phyloP scores from a whole-genome alignment of 1,284 basidiomycete species.

The Malassezia yamatoensis region DNA sequence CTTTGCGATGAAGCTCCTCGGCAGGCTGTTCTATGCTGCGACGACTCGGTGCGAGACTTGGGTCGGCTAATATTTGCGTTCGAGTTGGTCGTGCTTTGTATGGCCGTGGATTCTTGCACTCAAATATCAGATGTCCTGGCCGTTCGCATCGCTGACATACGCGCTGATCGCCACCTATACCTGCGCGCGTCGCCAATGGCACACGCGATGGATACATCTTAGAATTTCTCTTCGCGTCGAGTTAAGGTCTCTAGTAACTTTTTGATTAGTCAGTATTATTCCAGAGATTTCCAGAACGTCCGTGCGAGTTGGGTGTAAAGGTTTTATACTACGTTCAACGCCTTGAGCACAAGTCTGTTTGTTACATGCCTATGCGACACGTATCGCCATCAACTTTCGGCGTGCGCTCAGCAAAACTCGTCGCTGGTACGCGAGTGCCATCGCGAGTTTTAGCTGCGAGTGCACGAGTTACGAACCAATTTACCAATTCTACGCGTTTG shows the following conservation, averaged over 20 bases:
- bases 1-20: neutral
- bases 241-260: too few species aligned
- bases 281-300: too few species aligned
- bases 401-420: neutral
- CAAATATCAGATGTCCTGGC: conserved; percentile 16
- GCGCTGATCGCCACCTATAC: neutral
- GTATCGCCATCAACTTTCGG: neutral
- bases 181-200: neutral
- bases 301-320: too few species aligned
- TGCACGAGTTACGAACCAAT: too few species aligned
- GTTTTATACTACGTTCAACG: too few species aligned
- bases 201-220: conserved; percentile 15
- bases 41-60: neutral
- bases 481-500: too few species aligned
- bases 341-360: neutral
- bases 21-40: neutral
- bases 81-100: conserved; percentile 16
- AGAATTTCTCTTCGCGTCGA: conserved; percentile 8
- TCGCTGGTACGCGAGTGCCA: conserved; percentile 4
- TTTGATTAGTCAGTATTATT: too few species aligned
- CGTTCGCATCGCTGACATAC: conserved; percentile 15
- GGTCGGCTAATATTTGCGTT: conserved; percentile 10
- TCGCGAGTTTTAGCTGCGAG: neutral
- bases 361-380: conserved; percentile 1
- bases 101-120: conserved; percentile 14